A percentile compares a stretch with the other conserved stretches of the same genome.
phyloP scores from a whole-genome alignment of 2,329 filamentous ascomycete species.

The Claviceps arundinis region DNA sequence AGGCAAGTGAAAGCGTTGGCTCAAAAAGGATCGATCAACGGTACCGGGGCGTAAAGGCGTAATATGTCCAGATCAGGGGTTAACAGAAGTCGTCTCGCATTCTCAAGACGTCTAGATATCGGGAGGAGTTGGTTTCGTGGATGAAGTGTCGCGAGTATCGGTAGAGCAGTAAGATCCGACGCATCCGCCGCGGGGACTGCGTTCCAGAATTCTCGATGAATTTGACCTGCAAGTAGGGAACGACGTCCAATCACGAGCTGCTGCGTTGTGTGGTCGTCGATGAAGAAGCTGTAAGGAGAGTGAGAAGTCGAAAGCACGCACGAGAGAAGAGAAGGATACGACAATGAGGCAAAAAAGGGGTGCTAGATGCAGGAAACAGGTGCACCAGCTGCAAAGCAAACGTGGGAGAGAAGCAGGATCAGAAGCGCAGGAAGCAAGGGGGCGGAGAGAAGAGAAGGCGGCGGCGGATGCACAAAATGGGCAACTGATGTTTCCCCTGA shows the following conservation, averaged over 20 bases:
- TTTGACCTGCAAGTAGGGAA: neutral
- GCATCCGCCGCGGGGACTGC: neutral
- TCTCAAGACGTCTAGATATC: constrained; percentile 1
- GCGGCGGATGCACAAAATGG: neutral
- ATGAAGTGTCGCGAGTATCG: neutral
- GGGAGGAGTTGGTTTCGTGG: neutral
- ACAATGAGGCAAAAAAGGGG: neutral
- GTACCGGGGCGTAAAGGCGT: neutral
- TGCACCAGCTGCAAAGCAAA: neutral
- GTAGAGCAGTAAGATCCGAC: neutral
- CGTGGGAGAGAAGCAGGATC: neutral
- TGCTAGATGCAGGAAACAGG: neutral
- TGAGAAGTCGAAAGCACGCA: neutral
- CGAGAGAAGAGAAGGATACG: neutral
- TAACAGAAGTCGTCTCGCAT: constrained; percentile 2
- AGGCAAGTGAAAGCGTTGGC: neutral
- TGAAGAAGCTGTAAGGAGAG: neutral
- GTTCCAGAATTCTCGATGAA: neutral
- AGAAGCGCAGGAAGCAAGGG: neutral
- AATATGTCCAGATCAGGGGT: neutral
- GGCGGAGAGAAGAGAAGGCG: neutral
- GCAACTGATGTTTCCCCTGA: neutral
- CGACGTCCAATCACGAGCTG: neutral
- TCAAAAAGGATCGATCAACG: neutral
- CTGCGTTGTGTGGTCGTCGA: neutral